These are phyloP conservation scores for Alternaria incomplexa DNA, from an alignment of 2,329 filamentous ascomycete genomes.

Conservation along the genomic window DNA sequence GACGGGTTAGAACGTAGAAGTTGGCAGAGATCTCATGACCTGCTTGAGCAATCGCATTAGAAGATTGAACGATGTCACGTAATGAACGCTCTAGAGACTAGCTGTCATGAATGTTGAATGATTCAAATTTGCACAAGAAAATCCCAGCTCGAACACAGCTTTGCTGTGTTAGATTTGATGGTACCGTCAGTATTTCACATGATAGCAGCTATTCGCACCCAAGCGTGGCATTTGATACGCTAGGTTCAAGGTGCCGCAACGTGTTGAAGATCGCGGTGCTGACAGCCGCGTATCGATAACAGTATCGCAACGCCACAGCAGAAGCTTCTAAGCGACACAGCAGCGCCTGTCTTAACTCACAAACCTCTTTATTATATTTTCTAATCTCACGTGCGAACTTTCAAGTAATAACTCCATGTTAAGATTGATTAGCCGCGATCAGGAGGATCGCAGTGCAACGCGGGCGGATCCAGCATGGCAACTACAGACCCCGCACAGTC, in stretches of 20 bases:
- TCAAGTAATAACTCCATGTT: neutral
- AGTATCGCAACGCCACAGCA: neutral
- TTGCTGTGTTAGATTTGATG: neutral
- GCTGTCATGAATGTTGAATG: neutral
- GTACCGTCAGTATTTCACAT: neutral
- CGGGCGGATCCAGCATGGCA: slow-evolving; percentile 11
- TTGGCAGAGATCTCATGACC: neutral
- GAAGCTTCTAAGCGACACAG: neutral
- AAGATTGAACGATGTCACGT: neutral
- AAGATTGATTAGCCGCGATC: neutral
- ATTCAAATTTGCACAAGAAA: neutral
- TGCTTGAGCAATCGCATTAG: neutral
- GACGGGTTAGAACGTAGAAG: neutral
- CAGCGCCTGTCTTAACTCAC: neutral
- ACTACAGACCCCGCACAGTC: slow-evolving; percentile 14
- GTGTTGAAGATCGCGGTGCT: neutral
- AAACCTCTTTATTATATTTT: neutral
- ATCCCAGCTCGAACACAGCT: neutral
- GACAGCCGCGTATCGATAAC: slow-evolving; percentile 1
- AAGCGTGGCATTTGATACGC: neutral
- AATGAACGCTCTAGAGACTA: neutral
- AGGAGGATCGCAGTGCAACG: neutral
- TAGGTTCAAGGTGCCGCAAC: neutral
- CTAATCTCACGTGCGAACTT: neutral
- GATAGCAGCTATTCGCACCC: neutral